Evolutionary conservation across 176 grass and related monocot species (phyloP).

Genomic region (Bonia amplexicaulis): DNA sequence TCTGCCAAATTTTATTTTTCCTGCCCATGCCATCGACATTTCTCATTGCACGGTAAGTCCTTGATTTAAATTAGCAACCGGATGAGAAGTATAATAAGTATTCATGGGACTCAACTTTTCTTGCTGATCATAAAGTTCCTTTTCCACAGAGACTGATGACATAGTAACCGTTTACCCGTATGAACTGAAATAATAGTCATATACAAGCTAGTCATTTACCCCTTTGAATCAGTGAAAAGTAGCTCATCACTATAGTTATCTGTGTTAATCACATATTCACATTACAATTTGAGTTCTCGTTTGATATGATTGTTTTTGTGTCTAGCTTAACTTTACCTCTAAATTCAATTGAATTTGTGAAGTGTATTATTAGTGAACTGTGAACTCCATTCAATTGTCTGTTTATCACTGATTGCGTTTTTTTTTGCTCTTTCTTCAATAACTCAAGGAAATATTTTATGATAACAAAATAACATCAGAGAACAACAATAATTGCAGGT

Average conservation of each 20-base stretch:
- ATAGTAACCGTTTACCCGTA: background rate
- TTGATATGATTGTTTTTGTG: background rate
- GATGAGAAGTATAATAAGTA: background rate
- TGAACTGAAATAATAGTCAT: background rate
- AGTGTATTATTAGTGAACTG: background rate
- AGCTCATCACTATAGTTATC: background rate
- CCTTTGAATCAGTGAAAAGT: conserved; percentile 1
- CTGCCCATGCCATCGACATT: background rate
- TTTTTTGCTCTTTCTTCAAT: background rate
- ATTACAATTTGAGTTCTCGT: background rate
- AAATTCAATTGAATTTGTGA: background rate
- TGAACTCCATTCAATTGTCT: background rate
- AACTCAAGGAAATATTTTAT: background rate
- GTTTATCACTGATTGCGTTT: background rate
- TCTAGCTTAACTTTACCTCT: background rate
- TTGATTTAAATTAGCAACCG: background rate
- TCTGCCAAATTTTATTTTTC: conserved; percentile 13
- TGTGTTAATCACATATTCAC: background rate
- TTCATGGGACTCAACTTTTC: background rate
- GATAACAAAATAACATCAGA: background rate
- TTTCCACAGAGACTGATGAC: background rate
- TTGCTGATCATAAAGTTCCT: background rate
- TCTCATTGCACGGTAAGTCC: background rate
- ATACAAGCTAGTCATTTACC: background rate
- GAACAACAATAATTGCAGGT: conserved; percentile 37